Percentiles rank a stretch among this genome's conserved stretches.
Conservation (phyloP, 176 grass and related monocot species). For the Carex scoparia region DNA sequence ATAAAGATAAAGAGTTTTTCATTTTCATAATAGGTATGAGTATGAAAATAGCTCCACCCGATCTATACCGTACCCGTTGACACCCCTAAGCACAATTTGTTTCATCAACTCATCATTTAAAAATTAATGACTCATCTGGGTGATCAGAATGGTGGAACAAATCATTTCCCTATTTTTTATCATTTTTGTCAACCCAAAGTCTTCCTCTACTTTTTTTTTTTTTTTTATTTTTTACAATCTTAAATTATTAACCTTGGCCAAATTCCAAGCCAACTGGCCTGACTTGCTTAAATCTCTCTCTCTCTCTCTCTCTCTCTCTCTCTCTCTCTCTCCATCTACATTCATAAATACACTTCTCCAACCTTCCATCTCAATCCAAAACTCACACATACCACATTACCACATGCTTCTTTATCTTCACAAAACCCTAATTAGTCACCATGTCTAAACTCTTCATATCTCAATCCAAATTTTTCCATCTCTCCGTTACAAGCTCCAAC, state of each 20-base stretch:
- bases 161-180: neutral
- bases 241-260: constrained; percentile 14
- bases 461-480: constrained; percentile 18
- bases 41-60: no score
- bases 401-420: constrained; percentile 17
- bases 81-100: no score
- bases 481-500: constrained; percentile 29
- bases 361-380: constrained; percentile 14
- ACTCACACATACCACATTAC: neutral
- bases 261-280: neutral
- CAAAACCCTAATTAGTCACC: constrained; percentile 18
- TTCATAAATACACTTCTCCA: constrained; percentile 9
- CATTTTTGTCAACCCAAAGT: neutral
- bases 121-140: neutral
- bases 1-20: no score
- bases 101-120: no score
- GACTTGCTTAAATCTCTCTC: neutral
- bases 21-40: no score
- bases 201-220: neutral
- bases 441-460: constrained; percentile 21
- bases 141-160: neutral
- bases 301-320: neutral
- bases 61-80: no score
- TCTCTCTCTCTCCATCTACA: neutral
- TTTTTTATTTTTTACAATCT: neutral